Evolutionary conservation across 1,284 basidiomycete species (phyloP), one percentile per base, ranked within the genome.

Genomic region (Takashimella koratensis): DNA sequence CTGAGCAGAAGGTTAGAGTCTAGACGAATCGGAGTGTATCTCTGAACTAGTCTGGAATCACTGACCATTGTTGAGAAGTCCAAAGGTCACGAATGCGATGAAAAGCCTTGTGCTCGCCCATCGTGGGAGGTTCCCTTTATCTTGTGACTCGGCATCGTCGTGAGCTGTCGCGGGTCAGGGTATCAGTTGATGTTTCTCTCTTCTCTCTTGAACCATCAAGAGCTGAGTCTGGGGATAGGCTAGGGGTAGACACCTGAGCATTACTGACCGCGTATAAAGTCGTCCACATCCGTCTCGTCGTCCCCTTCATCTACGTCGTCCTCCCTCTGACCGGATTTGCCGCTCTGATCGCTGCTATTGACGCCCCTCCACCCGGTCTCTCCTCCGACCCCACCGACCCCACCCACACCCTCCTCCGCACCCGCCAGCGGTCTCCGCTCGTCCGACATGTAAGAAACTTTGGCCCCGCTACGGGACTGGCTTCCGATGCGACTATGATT

Each of bases 61-160:
- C 62, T 27, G 36, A 71, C 72, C 73, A 55, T 76, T 76, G 52
- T 76, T 76, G 23, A 76, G 66, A 8, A 76, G 63, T 2, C 75
- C 75, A 58, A 76, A 76, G 43, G 65, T 62, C 48, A 72, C 60
- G 57, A 76, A 76, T 0, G 74, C 60, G 4, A 55, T 55, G 47
- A 70, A 71, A 1, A 76, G 61, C 4, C 73, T 56, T 16, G 49
- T 46, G 26, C 57, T 59, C 24, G 48, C 25, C 39, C 4, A 21
- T 12, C 45, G 22, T 11, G 20, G 26, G 27, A 16, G 36, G 5
- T 30, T 16, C 36, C n/a, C 19, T 16, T 22, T 40, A 24, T 11
- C 43, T 27, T 43, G 20, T 26, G 25, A 36, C 30, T 36, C 30
- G 8, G 30, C 30, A 36, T 36, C 26, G 6, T 56, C 58, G 42